Evolutionary conservation across 257 asterid genomes (phyloP).

Genomic region (Schizonepeta tenuifolia): DNA sequence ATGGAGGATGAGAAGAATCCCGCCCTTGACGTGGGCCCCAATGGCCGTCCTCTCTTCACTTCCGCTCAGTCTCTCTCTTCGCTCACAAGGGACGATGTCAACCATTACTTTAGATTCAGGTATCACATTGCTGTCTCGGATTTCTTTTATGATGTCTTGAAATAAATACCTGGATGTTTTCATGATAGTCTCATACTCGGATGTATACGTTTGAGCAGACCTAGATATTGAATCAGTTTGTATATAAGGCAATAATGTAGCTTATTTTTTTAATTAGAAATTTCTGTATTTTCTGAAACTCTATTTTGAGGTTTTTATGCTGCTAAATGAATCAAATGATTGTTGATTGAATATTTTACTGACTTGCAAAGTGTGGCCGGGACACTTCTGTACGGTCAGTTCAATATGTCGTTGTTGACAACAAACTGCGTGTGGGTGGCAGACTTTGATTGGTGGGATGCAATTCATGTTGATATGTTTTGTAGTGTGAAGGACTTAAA

Average conservation of each 20-base stretch:
- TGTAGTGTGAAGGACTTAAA: constrained; percentile 72
- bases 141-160: constrained; percentile 4
- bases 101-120: constrained; percentile 82
- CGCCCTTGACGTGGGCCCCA: constrained; percentile 74
- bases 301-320: constrained; percentile 7
- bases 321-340: neutral
- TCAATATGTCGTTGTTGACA: constrained; percentile 1
- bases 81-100: constrained; percentile 57
- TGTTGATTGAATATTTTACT: constrained; percentile 6
- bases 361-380: neutral
- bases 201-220: neutral
- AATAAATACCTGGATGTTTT: neutral
- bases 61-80: constrained; percentile 54
- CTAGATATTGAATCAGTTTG: neutral
- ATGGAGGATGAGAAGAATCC: constrained; percentile 73
- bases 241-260: neutral
- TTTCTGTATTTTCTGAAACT: neutral
- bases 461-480: constrained; percentile 28
- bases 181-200: neutral
- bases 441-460: constrained; percentile 14
- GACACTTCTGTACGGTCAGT: neutral
- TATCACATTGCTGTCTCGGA: constrained; percentile 12
- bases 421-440: constrained; percentile 11
- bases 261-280: neutral
- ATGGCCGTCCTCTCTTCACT: constrained; percentile 83